Evolutionary conservation across 768 basidiomycete species (phyloP).

Genomic region (Calvatia gigantea): DNA sequence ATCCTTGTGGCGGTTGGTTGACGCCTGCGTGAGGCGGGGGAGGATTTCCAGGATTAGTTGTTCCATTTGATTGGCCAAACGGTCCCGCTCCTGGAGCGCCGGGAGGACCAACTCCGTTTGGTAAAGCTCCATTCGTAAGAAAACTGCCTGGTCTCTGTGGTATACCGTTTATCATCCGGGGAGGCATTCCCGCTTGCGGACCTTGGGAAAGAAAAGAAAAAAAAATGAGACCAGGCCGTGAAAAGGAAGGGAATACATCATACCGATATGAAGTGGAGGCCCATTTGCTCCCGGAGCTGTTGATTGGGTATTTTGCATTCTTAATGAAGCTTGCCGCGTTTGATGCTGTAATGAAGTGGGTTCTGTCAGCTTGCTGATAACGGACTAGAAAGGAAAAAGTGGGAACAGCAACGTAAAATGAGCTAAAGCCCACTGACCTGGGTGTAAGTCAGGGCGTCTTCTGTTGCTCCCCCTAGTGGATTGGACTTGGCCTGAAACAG

Average conservation of each 20-base stretch:
- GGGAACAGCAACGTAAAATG: slow-evolving; percentile 16
- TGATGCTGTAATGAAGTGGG: slow-evolving; percentile 14
- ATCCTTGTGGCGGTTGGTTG: slow-evolving; percentile 16
- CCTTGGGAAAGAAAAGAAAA: neutral
- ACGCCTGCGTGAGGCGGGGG: slow-evolving; percentile 2
- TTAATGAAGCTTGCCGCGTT: slow-evolving; percentile 25
- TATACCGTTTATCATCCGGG: slow-evolving; percentile 17
- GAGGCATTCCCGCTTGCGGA: slow-evolving; percentile 13
- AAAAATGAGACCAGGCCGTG: neutral
- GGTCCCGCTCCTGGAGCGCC: slow-evolving; percentile 12
- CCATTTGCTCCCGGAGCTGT: slow-evolving; percentile 17
- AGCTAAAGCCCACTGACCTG: slow-evolving; percentile 45
- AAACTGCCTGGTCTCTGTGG: slow-evolving; percentile 6
- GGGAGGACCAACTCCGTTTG: slow-evolving; percentile 13
- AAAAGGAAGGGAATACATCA: neutral
- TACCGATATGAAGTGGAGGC: slow-evolving; percentile 12
- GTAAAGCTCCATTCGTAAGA: slow-evolving; percentile 5
- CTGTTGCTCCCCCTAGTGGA: slow-evolving; percentile 43
- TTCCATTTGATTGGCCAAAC: slow-evolving; percentile 10
- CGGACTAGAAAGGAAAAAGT: slow-evolving; percentile 7
- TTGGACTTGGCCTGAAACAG: slow-evolving; percentile 79
- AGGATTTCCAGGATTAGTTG: slow-evolving; percentile 9
- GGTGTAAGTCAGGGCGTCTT: slow-evolving; percentile 69
- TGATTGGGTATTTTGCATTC: slow-evolving; percentile 21
- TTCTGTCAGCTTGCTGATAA: slow-evolving; percentile 4